These are phyloP conservation scores for Rhodotorula glutinis DNA, from an alignment of 1,284 basidiomycete genomes.

Conservation along the genomic window DNA sequence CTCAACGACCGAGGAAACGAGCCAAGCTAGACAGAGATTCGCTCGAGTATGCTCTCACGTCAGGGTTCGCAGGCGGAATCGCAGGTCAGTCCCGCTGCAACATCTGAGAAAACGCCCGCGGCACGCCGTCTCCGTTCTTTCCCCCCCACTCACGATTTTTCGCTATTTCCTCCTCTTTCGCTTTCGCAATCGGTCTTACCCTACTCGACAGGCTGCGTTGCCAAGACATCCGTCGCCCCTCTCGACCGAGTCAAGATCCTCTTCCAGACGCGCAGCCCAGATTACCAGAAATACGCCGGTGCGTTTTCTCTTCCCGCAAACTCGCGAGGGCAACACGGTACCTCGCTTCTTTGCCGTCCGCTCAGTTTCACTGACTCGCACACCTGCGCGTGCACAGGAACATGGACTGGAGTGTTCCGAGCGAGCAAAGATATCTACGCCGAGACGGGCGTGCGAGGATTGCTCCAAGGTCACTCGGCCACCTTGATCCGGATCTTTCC, in stretches of 20 bases:
- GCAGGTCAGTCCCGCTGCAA: constrained; percentile 42
- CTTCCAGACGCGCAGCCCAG: constrained; percentile 94
- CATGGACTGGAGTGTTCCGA: constrained; percentile 78
- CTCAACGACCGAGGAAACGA: constrained; percentile 6
- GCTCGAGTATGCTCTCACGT: constrained; percentile 32
- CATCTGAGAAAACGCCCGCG: background rate
- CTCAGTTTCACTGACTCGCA: background rate
- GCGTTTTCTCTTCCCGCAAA: constrained; percentile 22
- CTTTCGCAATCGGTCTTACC: too few species aligned
- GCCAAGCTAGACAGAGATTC: constrained; percentile 16
- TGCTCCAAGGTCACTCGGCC: constrained; percentile 93
- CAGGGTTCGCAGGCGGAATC: constrained; percentile 42
- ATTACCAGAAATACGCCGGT: constrained; percentile 92
- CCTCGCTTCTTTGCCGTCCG: background rate
- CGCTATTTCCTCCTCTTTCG: background rate
- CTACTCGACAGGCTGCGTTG: constrained; percentile 38
- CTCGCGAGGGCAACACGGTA: background rate
- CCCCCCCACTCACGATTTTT: background rate
- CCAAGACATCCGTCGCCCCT: constrained; percentile 92
- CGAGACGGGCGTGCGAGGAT: constrained; percentile 67
- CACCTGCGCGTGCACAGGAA: constrained; percentile 54
- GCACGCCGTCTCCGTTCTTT: background rate
- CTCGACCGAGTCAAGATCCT: constrained; percentile 98
- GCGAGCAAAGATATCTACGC: constrained; percentile 72
- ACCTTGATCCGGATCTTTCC: constrained; percentile 77